Base-by-base conservation (phyloP, 371 early-diverging fungal genomes). In the Circinella minor region DNA sequence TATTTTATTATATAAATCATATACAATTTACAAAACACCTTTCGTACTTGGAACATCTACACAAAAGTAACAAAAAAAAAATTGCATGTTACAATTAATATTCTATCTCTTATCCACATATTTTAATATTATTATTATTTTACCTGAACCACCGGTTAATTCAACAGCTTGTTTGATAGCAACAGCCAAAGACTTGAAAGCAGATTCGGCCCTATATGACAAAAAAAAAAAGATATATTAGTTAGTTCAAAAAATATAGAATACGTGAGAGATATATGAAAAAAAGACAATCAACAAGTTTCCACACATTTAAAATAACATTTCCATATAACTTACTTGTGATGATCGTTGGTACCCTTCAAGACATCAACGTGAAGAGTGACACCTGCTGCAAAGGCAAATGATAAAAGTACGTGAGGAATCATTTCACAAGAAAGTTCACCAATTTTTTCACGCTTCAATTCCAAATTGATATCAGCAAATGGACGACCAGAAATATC, bases 181-280 rank as follows among this genome's bases (percentile, higher is more conserved):
- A 18, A 98, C 89, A n/a, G 98, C 99, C 57, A 96, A 81, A 0
- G 98, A 95, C 79, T 98, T 98, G 88, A 98, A 98, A 4, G 99
- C 94, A 36, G 96, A 87, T 80, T 98, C 99, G 36, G 98, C 90
- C 57, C 95, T 96, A 78, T 36, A 59, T 11, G 15, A 11, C 9
- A 47, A 47, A 9, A 47, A 47, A 47, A 47, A 15, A 9, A 11
- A 47, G 15, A 47, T 47, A 11, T 47, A 47, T 48, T 38, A 54
- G 27, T 36, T 57, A 10, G n/a, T n/a, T 20, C 27, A 10, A n/a
- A 57, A 57, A 57, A 9, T n/a, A 57, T 27, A 27, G 27, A 27
- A 27, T 27, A 2, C 27, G 43, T 43, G 11, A 43, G 9, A 11
- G 43, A 43, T 9, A 43, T 43, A 43, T 43, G 11, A 9, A 43